These are phyloP conservation scores for Massariosphaeria phaeospora DNA, from an alignment of 495 filamentous ascomycete genomes.

Conservation along the genomic window DNA sequence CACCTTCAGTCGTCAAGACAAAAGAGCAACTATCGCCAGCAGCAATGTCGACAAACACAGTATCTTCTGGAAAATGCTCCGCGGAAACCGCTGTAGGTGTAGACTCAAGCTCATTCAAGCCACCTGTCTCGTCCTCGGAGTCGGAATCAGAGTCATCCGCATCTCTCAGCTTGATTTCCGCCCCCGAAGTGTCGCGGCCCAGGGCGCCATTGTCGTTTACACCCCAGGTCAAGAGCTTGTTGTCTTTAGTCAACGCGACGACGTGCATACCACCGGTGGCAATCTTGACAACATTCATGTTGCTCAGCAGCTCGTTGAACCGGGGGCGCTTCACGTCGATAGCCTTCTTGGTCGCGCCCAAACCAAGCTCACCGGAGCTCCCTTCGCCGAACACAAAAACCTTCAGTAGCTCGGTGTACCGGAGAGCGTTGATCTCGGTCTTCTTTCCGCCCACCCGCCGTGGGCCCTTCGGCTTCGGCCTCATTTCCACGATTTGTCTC, in stretches of 20 bases:
- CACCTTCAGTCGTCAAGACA: slow-evolving; percentile 58
- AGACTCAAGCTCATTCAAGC: slow-evolving; percentile 56
- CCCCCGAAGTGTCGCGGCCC: slow-evolving; percentile 56
- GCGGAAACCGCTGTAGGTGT: slow-evolving; percentile 51
- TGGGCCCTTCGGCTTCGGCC: slow-evolving; percentile 25
- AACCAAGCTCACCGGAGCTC: slow-evolving; percentile 61
- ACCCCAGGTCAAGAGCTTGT: slow-evolving; percentile 65
- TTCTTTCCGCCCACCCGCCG: slow-evolving; percentile 13
- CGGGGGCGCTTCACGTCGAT: slow-evolving; percentile 66
- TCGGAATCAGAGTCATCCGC: slow-evolving; percentile 48
- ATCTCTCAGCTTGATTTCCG: slow-evolving; percentile 55
- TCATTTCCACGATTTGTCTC: not conserved
- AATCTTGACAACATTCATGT: slow-evolving; percentile 59
- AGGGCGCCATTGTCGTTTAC: slow-evolving; percentile 66
- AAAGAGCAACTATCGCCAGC: slow-evolving; percentile 62
- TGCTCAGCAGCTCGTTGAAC: slow-evolving; percentile 56
- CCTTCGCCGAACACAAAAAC: slow-evolving; percentile 68
- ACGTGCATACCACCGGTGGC: slow-evolving; percentile 65
- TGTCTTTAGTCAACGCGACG: slow-evolving; percentile 59
- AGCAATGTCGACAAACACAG: slow-evolving; percentile 53
- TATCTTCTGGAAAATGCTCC: slow-evolving; percentile 48
- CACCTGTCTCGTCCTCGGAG: slow-evolving; percentile 46
- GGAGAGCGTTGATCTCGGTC: slow-evolving; percentile 26
- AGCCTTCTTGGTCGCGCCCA: slow-evolving; percentile 56
- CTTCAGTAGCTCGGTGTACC: slow-evolving; percentile 48